A percentile compares a stretch with the other conserved stretches of the same genome.
Evolutionary conservation across 441 rosid species (phyloP).

Genomic region (Adansonia grandidieri): DNA sequence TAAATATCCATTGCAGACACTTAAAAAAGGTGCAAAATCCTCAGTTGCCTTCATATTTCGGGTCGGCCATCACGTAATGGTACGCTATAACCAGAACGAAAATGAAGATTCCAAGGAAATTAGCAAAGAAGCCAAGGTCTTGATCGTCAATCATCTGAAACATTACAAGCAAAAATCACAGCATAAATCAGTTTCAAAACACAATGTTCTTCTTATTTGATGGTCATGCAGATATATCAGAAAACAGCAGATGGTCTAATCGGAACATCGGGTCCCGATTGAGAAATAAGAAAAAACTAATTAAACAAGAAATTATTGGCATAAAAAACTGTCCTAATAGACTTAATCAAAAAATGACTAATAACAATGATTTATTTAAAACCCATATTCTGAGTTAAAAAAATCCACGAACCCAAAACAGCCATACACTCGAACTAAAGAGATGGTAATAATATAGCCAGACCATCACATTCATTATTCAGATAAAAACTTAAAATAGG

Average conservation of each 20-base stretch:
- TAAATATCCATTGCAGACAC: slow-evolving; percentile 19
- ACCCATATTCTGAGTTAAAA: not conserved
- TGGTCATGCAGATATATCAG: not conserved
- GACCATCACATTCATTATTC: not conserved
- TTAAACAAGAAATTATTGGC: not conserved
- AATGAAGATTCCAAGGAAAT: slow-evolving; percentile 80
- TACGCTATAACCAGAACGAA: slow-evolving; percentile 75
- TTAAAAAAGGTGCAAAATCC: not conserved
- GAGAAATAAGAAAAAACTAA: no score
- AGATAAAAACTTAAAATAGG: not conserved
- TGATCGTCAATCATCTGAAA: slow-evolving; percentile 87
- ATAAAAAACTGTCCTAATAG: not conserved
- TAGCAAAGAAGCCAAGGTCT: slow-evolving; percentile 73
- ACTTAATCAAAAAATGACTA: not conserved
- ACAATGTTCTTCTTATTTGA: not conserved
- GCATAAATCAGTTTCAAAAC: slow-evolving; percentile 11
- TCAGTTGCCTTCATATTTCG: slow-evolving; percentile 67
- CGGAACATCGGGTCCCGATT: not conserved
- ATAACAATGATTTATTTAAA: not conserved
- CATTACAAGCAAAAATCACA: slow-evolving; percentile 11
- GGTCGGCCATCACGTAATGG: slow-evolving; percentile 84
- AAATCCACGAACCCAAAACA: not conserved
- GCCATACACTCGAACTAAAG: not conserved
- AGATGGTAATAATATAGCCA: not conserved
- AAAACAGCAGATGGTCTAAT: not conserved